Evolutionary conservation across 139 green algal species (phyloP), one percentile per base, ranked within the genome.

Genomic region (Picocystis salinarum): DNA sequence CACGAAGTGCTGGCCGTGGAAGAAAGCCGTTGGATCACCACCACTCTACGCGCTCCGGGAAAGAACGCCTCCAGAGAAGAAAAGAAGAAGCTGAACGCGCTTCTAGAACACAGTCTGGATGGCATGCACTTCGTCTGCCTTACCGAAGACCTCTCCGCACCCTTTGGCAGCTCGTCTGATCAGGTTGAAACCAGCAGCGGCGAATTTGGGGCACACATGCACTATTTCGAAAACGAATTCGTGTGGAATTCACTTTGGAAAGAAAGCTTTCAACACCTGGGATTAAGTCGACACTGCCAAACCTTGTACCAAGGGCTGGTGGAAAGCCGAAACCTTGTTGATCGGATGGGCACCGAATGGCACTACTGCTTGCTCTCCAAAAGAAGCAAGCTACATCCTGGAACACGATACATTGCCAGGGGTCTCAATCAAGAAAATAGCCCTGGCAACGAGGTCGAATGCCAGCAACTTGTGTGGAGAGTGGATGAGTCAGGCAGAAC

Each of bases 361-460:
- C 62, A 53, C 23, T 33, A 92, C 33, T 64, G 58, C 5, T 53
- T 84, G 6, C 45, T 92, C 24, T 76, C 70, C 9, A 54, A 79
- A 9, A 67, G 79, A 27, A 78, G 69, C 44, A 48, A 83, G 23
- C 62, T 92, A 46, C 85, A 97, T 52, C 75, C 80, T 2, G 86
- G 86, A 39, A 86, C 73, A 34, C 63, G 80, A 15, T 96, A 93
- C 71, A 77, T 93, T 19, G 83, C 85, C 13, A 62, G 66, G 12
- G 88, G 88, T 1, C 62, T 98, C 12, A 96, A 98, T 52, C 61
- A 71, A 17, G 46, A 61, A 12, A 69, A 68, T 0, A 74, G 77
- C 15, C 77, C 85, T 2, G 87, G 83, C 34, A 99, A 99, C 55
- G 88, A 99, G 67, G 81, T 95, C 12, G 88, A 99, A 67, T 85